Evolutionary conservation across 176 grass and related monocot genomes (phyloP).

Genomic region (Zea luxurians): DNA sequence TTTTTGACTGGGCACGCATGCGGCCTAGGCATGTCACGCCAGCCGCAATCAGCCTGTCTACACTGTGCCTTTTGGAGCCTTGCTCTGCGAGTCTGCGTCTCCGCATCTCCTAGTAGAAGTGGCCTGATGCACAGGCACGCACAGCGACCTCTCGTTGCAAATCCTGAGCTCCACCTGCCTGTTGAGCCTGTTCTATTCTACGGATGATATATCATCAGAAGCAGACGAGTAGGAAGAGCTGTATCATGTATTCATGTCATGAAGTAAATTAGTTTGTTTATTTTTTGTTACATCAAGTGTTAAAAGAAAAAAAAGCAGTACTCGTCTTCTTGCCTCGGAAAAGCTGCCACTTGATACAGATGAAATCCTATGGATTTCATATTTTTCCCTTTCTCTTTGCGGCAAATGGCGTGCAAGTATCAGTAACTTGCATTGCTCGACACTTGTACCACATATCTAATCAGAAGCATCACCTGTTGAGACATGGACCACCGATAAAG

Average conservation of each 20-base stretch:
- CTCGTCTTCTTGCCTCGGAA: not conserved
- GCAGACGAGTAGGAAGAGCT: not conserved
- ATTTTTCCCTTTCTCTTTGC: not conserved
- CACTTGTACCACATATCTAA: constrained; percentile 12
- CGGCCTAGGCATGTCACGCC: constrained; percentile 35
- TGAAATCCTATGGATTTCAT: not conserved
- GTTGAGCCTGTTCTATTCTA: not conserved
- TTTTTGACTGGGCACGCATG: constrained; percentile 50
- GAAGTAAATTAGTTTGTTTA: no score
- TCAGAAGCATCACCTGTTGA: not conserved
- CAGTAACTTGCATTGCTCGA: constrained; percentile 23
- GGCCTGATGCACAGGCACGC: constrained; percentile 7
- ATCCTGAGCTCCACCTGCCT: not conserved
- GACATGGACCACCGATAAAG: constrained; percentile 35
- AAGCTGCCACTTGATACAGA: constrained; percentile 2
- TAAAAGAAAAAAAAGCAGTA: not conserved
- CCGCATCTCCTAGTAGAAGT: not conserved
- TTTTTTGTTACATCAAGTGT: no score
- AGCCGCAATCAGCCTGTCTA: constrained; percentile 32
- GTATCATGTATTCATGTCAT: not conserved
- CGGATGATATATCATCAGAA: not conserved
- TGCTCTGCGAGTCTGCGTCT: constrained; percentile 19
- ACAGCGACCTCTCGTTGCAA: not conserved
- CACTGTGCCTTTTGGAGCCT: constrained; percentile 36
- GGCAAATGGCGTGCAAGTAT: constrained; percentile 25